Evolutionary conservation across 306 rosid species (phyloP).

Genomic region (Acacia melanoxylon): DNA sequence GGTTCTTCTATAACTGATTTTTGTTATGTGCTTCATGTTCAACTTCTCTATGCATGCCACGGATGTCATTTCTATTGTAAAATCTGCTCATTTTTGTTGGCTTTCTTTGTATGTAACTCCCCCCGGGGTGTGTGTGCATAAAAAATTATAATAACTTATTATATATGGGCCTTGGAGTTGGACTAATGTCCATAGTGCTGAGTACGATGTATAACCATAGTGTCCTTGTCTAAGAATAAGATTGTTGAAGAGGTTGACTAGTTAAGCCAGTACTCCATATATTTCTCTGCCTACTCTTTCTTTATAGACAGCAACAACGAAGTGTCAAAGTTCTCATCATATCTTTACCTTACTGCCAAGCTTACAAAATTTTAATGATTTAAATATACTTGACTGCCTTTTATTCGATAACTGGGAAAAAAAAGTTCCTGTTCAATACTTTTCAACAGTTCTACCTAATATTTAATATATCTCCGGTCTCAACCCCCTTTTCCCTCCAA

Average conservation of each 20-base stretch:
- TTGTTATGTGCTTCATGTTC: slow-evolving; percentile 8
- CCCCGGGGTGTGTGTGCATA: not conserved
- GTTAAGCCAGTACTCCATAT: not conserved
- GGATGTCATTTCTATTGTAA: not conserved
- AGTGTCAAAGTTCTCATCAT: not conserved
- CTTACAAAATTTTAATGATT: slow-evolving; percentile 5
- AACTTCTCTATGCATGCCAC: slow-evolving; percentile 18
- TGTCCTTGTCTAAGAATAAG: not conserved
- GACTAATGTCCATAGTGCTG: not conserved
- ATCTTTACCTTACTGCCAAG: slow-evolving; percentile 15
- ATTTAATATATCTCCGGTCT: not conserved
- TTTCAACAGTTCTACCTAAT: slow-evolving; percentile 14
- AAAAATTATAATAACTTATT: not conserved
- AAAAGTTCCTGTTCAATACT: not conserved
- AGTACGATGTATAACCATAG: not conserved
- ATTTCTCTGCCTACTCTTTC: not conserved
- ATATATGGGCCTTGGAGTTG: not conserved
- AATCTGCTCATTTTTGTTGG: not conserved
- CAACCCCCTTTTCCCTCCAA: not conserved
- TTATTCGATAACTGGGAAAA: not conserved
- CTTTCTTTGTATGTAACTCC: not conserved
- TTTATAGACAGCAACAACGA: not conserved
- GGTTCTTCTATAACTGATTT: slow-evolving; percentile 13
- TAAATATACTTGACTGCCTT: slow-evolving; percentile 15
- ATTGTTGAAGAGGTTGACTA: not conserved